Base-by-base conservation (phyloP, 2,329 filamentous ascomycete species). In the Samsoniella hepiali region DNA sequence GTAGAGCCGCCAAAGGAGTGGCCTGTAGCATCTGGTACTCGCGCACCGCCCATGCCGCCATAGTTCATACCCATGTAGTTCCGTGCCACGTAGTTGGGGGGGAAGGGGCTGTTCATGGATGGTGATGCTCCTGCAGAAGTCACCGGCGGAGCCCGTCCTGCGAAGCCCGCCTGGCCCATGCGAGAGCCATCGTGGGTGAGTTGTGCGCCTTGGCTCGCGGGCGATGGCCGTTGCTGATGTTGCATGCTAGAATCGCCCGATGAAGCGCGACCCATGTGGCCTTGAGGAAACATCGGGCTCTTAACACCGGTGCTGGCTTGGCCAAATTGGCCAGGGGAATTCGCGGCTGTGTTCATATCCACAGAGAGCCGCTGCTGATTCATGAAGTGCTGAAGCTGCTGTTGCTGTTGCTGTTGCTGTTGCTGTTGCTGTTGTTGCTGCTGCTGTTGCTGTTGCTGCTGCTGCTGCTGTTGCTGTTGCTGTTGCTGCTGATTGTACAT, bases 361-460 rank as follows among this genome's bases (percentile, higher is more conserved):
- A 63, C 60, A 9, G 60, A 57, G 11, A 63, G 22, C n/a, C 60
- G 32, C 44, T 62, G 60, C 42, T 63, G 60, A 17, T 63, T 63
- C 60, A 63, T 63, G 29, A 63, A 63, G 36, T 64, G 63, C 27
- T 65, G 63, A 22, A 62, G 36, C 38, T 64, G 63, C n/a, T 64
- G 62, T n/a, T 55, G 55, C 57, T 59, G 62, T 36, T 59, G 62
- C 17, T 61, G 63, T 9, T 61, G 62, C 57, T 59, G 62, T 36
- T 59, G 62, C 17, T 61, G 63, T 9, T 61, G 62, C 49, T 58
- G 62, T 45, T 59, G 62, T 27, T 59, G 62, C 34, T 38, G 34
- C 6, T 64, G 63, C 27, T 65, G 63, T n/a, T 58, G 42, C 34
- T 64, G 63, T 9, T 64, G 63, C 15, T 56, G 56, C 5, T 36